A percentile compares a stretch with the other conserved stretches of the same genome.
phyloP scores from a whole-genome alignment of 2,329 filamentous ascomycete species.

The Calycina marina region DNA sequence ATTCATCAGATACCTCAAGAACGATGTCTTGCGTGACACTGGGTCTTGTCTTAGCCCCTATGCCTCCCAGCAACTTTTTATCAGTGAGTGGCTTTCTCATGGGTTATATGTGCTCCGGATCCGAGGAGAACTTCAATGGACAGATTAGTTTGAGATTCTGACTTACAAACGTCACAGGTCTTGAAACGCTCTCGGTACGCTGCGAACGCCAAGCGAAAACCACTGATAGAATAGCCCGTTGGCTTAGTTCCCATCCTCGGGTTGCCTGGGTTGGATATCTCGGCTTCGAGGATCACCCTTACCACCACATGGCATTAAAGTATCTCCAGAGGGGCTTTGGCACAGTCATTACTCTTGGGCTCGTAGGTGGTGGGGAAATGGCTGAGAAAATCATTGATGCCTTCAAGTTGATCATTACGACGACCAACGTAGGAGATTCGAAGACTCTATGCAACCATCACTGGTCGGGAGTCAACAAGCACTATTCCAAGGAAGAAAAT shows the following conservation, averaged over 20 bases:
- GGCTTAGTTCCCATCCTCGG: constrained; percentile 49
- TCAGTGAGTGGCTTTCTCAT: too few species aligned
- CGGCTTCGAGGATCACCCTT: constrained; percentile 45
- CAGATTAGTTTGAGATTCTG: too few species aligned
- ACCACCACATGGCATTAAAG: constrained; percentile 47
- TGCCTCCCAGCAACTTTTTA: constrained; percentile 54
- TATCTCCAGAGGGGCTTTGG: constrained; percentile 52
- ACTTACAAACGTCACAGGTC: constrained; percentile 44
- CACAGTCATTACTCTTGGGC: constrained; percentile 52
- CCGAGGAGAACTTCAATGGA: too few species aligned
- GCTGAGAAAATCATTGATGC: constrained; percentile 53
- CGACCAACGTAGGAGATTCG: constrained; percentile 54
- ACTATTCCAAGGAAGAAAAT: constrained; percentile 46
- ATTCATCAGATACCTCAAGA: constrained; percentile 48
- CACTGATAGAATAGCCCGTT: constrained; percentile 43
- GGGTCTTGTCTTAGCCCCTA: constrained; percentile 52
- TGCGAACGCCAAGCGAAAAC: constrained; percentile 51
- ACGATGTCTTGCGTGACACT: constrained; percentile 53
- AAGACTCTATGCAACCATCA: constrained; percentile 51
- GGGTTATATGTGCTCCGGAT: too few species aligned
- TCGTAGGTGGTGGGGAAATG: constrained; percentile 48
- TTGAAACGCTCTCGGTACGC: constrained; percentile 51
- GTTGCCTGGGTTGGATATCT: constrained; percentile 58
- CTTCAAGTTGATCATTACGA: constrained; percentile 54
- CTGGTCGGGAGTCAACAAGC: constrained; percentile 54